These are phyloP conservation scores for Stemphylium beticola DNA, from an alignment of 2,329 filamentous ascomycete species.

Conservation along the genomic window DNA sequence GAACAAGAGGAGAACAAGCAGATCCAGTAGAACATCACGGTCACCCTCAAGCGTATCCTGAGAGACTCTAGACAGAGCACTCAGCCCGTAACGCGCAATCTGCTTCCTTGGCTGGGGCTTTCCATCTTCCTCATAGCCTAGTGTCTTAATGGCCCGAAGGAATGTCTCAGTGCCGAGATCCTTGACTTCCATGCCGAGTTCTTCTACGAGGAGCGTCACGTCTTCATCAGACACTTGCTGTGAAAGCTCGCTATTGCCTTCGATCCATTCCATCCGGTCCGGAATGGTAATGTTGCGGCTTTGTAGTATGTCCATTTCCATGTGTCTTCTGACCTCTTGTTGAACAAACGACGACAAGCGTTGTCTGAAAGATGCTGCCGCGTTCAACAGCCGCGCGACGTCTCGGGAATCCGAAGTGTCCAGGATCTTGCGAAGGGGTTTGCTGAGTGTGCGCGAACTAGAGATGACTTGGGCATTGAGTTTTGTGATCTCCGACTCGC, in stretches of 20 bases:
- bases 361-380: conserved; percentile 73
- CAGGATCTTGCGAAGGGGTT: conserved; percentile 43
- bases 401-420: conserved; percentile 51
- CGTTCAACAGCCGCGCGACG: conserved; percentile 68
- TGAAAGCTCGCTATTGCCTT: conserved; percentile 78
- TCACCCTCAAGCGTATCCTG: conserved; percentile 79
- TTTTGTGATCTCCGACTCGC: conserved; percentile 73
- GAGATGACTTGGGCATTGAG: conserved; percentile 65
- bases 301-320: conserved; percentile 76
- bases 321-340: conserved; percentile 69
- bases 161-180: conserved; percentile 59
- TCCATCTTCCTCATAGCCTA: conserved; percentile 50
- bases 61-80: conserved; percentile 74
- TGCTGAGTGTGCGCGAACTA: conserved; percentile 20
- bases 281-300: conserved; percentile 64
- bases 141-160: conserved; percentile 56
- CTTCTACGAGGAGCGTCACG: conserved; percentile 61
- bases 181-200: conserved; percentile 60
- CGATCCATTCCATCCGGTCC: conserved; percentile 78
- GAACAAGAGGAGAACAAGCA: conserved; percentile 82
- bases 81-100: conserved; percentile 77
- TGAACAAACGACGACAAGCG: conserved; percentile 72
- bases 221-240: conserved; percentile 83
- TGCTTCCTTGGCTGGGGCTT: conserved; percentile 52
- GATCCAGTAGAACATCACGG: conserved; percentile 77